phyloP scores from a whole-genome alignment of 108 stramenopile species.

The Aurantiochytrium sp. region DNA sequence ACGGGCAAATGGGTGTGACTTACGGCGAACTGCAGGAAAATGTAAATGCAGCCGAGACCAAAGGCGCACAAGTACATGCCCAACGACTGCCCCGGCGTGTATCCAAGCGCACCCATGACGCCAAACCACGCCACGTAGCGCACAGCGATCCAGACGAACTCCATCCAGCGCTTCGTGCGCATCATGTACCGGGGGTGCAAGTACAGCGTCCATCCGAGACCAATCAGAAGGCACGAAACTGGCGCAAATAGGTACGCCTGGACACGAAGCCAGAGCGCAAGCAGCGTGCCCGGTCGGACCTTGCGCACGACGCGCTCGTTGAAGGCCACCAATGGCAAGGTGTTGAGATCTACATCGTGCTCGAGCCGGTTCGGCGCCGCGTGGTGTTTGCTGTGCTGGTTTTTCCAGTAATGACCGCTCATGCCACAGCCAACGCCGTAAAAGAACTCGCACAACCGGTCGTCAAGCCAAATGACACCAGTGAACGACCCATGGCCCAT shows the following conservation, averaged over 20 bases:
- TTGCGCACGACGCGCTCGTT: constrained; percentile 50
- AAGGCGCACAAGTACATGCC: not conserved
- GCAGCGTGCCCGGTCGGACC: not conserved
- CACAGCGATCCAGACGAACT: not conserved
- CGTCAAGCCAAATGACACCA: constrained; percentile 19
- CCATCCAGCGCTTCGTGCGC: not conserved
- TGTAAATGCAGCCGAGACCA: constrained; percentile 14
- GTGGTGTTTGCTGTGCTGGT: constrained; percentile 93
- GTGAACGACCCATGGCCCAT: constrained; percentile 30
- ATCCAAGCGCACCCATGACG: not conserved
- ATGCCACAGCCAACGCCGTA: constrained; percentile 45
- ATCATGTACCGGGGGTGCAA: constrained; percentile 24
- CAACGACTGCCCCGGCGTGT: not conserved
- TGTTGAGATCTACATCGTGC: constrained; percentile 74
- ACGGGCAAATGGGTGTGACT: constrained; percentile 32
- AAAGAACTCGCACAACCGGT: not conserved
- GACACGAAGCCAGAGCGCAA: constrained; percentile 14
- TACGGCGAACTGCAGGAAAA: constrained; percentile 30
- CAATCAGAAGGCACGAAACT: constrained; percentile 22
- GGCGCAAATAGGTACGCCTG: constrained; percentile 19
- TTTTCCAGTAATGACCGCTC: constrained; percentile 52
- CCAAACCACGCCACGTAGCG: not conserved
- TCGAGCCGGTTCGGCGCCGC: constrained; percentile 93
- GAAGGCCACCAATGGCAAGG: constrained; percentile 97
- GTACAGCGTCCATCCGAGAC: constrained; percentile 27